These are phyloP conservation scores for Ogataea hybrid DNA, from an alignment of 1,139 yeast genomes.

Conservation along the genomic window DNA sequence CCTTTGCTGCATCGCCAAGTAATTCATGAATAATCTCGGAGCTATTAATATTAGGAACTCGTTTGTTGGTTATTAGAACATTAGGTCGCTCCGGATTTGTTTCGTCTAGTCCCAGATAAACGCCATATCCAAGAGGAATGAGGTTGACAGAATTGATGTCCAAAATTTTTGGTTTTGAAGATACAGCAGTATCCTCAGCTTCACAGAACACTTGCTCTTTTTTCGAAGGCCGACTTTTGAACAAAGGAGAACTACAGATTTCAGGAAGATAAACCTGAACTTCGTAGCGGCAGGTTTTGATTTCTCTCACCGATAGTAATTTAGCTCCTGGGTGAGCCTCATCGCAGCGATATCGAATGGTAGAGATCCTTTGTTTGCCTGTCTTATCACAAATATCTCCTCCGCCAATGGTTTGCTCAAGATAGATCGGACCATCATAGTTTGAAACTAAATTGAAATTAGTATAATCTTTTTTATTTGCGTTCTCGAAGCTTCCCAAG, in stretches of 20 bases:
- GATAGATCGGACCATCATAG: constrained; percentile 38
- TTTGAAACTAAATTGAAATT: constrained; percentile 23
- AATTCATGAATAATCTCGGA: constrained; percentile 4
- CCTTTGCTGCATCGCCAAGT: constrained; percentile 16
- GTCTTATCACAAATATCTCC: constrained; percentile 81
- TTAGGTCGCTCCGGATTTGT: not conserved
- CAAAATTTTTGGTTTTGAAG: not conserved
- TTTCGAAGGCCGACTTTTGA: constrained; percentile 26
- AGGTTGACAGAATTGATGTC: constrained; percentile 11
- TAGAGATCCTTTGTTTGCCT: constrained; percentile 56
- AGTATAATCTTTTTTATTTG: constrained; percentile 17
- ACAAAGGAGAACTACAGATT: constrained; percentile 54
- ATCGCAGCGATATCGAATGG: constrained; percentile 69
- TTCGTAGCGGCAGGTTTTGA: constrained; percentile 69
- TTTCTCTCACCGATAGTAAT: constrained; percentile 55
- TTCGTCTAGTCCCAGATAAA: constrained; percentile 17
- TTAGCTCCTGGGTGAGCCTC: constrained; percentile 34
- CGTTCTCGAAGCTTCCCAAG: constrained; percentile 10
- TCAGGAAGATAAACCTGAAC: constrained; percentile 57
- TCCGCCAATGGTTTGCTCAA: constrained; percentile 51
- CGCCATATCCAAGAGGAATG: constrained; percentile 20
- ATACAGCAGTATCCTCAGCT: no score
- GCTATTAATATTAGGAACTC: not conserved
- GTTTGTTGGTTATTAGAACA: constrained; percentile 14
- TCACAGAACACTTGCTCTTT: no score